phyloP scores from a whole-genome alignment of 768 basidiomycete genomes.

The Crucibulum laeve region DNA sequence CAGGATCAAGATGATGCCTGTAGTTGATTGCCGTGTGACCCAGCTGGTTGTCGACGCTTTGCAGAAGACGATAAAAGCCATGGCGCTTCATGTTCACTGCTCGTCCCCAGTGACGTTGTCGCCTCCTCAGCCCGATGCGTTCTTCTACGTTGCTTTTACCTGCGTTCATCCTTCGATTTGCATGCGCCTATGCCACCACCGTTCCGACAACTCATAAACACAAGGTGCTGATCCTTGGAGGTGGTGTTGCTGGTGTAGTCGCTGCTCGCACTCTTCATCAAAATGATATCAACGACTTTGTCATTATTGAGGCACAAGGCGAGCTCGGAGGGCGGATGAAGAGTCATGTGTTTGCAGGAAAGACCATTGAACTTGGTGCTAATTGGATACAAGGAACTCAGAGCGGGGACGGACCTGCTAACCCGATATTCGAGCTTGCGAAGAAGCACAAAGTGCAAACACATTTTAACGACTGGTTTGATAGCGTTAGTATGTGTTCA shows the following conservation, averaged over 20 bases:
- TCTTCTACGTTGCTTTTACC: too few relatives aligned
- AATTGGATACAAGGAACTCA: slow-evolving; percentile 60
- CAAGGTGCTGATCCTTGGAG: slow-evolving; percentile 56
- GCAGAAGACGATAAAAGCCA: too few relatives aligned
- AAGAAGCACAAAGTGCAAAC: slow-evolving; percentile 49
- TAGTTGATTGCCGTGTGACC: too few relatives aligned
- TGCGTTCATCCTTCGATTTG: too few relatives aligned
- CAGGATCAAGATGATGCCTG: too few relatives aligned
- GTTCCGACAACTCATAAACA: neutral
- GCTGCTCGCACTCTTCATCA: slow-evolving; percentile 58
- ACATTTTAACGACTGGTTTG: slow-evolving; percentile 37
- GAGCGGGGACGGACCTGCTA: slow-evolving; percentile 40
- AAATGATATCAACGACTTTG: slow-evolving; percentile 50
- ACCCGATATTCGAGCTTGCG: slow-evolving; percentile 58
- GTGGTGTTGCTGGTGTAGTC: slow-evolving; percentile 61
- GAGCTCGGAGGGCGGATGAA: slow-evolving; percentile 63
- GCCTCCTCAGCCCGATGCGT: too few relatives aligned
- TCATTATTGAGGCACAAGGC: slow-evolving; percentile 54
- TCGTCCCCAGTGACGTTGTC: too few relatives aligned
- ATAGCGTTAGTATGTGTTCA: slow-evolving; percentile 34
- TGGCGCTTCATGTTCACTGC: too few relatives aligned
- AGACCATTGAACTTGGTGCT: slow-evolving; percentile 51
- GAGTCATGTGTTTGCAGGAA: slow-evolving; percentile 39
- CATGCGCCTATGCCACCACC: too few relatives aligned
- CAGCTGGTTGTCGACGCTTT: too few relatives aligned